These are phyloP conservation scores for Saksenaea vasiformis DNA, from an alignment of 371 early-diverging fungal genomes.

Conservation along the genomic window DNA sequence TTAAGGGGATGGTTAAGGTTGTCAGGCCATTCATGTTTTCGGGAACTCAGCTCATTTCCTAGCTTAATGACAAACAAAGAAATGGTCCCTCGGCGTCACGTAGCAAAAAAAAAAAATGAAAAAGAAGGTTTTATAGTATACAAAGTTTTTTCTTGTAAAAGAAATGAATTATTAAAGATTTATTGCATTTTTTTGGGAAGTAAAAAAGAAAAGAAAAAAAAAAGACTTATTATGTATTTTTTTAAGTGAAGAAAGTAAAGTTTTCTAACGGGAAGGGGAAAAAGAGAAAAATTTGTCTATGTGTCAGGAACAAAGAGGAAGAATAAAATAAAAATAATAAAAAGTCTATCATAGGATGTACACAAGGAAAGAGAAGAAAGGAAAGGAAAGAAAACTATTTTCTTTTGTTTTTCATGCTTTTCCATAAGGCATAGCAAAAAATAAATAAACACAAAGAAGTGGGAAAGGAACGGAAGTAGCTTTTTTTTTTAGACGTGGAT, in stretches of 20 bases:
- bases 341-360: not conserved
- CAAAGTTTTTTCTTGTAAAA: not conserved
- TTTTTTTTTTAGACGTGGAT: conserved; percentile 3
- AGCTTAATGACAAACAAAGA: too few species aligned
- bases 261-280: too few species aligned
- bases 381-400: not conserved
- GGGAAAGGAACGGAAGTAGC: not conserved
- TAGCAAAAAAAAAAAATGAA: too few species aligned
- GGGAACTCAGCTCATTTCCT: too few species aligned
- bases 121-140: not conserved
- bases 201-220: not conserved
- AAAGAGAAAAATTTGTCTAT: conserved; percentile 1
- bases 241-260: not conserved
- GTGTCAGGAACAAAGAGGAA: not conserved
- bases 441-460: not conserved
- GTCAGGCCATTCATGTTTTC: too few species aligned
- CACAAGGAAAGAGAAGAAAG: not conserved
- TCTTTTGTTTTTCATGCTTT: not conserved
- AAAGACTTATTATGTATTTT: not conserved
- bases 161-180: not conserved
- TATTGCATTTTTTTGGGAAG: not conserved
- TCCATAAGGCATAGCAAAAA: conserved; percentile 6
- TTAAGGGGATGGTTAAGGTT: too few species aligned
- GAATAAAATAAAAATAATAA: not conserved
- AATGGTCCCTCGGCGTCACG: too few species aligned